These are phyloP conservation scores for Vitis hybrid DNA, from an alignment of 177 flowering plant species.

Conservation along the genomic window DNA sequence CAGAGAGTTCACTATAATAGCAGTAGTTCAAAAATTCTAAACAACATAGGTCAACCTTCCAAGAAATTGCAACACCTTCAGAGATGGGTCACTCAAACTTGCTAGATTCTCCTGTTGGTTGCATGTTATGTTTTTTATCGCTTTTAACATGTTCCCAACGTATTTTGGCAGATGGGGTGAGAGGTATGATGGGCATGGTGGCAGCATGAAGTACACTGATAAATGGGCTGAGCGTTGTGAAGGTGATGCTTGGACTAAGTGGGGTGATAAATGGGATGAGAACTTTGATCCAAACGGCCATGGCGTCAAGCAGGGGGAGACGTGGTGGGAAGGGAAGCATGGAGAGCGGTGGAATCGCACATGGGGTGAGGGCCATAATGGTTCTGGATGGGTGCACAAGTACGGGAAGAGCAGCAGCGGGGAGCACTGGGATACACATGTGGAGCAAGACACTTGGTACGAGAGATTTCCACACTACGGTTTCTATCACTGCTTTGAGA, in stretches of 20 bases:
- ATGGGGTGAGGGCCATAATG: slow-evolving; percentile 96
- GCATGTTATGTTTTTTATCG: neutral
- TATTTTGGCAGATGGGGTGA: slow-evolving; percentile 86
- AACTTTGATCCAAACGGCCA: slow-evolving; percentile 58
- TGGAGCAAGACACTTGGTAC: slow-evolving; percentile 82
- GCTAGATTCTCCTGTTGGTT: neutral
- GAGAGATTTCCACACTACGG: slow-evolving; percentile 91
- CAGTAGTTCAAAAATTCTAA: neutral
- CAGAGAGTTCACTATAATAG: neutral
- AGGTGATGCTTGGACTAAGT: slow-evolving; percentile 86
- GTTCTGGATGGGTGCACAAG: slow-evolving; percentile 96
- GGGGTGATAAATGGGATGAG: slow-evolving; percentile 99
- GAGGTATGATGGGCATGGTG: slow-evolving; percentile 83
- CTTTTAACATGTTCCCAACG: neutral
- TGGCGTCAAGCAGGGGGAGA: slow-evolving; percentile 96
- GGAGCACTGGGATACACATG: slow-evolving; percentile 98
- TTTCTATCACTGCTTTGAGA: slow-evolving; percentile 79
- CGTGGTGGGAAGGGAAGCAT: slow-evolving; percentile 91
- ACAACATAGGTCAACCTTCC: neutral
- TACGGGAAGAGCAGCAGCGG: slow-evolving; percentile 96
- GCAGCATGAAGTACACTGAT: slow-evolving; percentile 91
- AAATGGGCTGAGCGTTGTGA: slow-evolving; percentile 96
- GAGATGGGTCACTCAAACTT: neutral
- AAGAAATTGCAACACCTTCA: neutral
- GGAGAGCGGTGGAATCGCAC: slow-evolving; percentile 97